Evolutionary conservation across 345 rosid genomes (phyloP).

Genomic region (Pistacia integerrima): DNA sequence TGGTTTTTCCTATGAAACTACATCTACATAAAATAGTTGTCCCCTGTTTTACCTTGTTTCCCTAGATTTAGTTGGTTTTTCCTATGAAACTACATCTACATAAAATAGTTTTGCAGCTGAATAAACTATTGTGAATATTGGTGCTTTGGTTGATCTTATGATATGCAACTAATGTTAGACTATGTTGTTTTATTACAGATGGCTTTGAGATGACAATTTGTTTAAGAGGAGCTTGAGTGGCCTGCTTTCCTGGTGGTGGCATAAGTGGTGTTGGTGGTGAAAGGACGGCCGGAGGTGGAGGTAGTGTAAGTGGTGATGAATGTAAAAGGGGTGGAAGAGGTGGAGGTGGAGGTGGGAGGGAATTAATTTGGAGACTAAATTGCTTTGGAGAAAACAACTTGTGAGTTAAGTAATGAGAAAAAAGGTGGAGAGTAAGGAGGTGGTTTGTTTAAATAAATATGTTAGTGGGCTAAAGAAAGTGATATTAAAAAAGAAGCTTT

Average conservation of each 20-base stretch:
- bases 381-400: conserved; percentile 5
- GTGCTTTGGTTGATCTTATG: conserved; percentile 25
- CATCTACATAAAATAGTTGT: too few relatives aligned
- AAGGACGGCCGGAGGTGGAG: conserved; percentile 13
- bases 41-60: too few relatives aligned
- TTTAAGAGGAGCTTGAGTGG: conserved; percentile 37
- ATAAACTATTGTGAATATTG: conserved; percentile 14
- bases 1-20: too few relatives aligned
- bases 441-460: conserved; percentile 19
- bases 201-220: conserved; percentile 22
- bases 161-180: conserved; percentile 18
- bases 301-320: conserved; percentile 20
- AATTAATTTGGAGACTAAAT: conserved; percentile 29
- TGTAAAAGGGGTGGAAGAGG: conserved; percentile 26
- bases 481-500: conserved; percentile 21
- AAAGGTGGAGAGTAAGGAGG: conserved; percentile 23
- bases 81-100: too few relatives aligned
- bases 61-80: too few relatives aligned
- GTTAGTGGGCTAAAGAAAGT: conserved; percentile 30
- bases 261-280: conserved; percentile 22
- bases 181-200: too few relatives aligned
- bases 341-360: conserved; percentile 28
- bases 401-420: conserved; percentile 19
- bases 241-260: conserved; percentile 40
- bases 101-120: too few relatives aligned